A percentile compares a stretch with the other conserved stretches of the same genome.
Conservation (phyloP, 176 grass and related monocot species). For the bread wheat (Triticum aestivum) region IWGSC_CS_RefSeq_v2.1 NC_057812.1:606841990-606842489, state of each 20-base stretch:
- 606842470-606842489: conserved; percentile 56
- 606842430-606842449: conserved; percentile 52
- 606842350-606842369: conserved; percentile 39
- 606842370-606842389: conserved; percentile 30
- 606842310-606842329: conserved; percentile 68
- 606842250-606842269: conserved; percentile 74
- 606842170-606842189: conserved; percentile 63
- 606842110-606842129: background rate
- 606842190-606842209: conserved; percentile 88
- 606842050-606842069: conserved; percentile 37
- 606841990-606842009: background rate
- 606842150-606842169: conserved; percentile 57
- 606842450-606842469: conserved; percentile 47
- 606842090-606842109: background rate
- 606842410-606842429: conserved; percentile 35
- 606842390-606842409: conserved; percentile 13
- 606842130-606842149: conserved; percentile 66
- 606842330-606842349: conserved; percentile 57
- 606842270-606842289: conserved; percentile 68
- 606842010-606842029: conserved; percentile 57
- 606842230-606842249: conserved; percentile 87
- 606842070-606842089: conserved; percentile 49
- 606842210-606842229: conserved; percentile 64
- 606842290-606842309: conserved; percentile 36
- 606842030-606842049: conserved; percentile 42